phyloP scores from a whole-genome alignment of 2,329 filamentous ascomycete species.

The Penicillium griseofulvum region DNA sequence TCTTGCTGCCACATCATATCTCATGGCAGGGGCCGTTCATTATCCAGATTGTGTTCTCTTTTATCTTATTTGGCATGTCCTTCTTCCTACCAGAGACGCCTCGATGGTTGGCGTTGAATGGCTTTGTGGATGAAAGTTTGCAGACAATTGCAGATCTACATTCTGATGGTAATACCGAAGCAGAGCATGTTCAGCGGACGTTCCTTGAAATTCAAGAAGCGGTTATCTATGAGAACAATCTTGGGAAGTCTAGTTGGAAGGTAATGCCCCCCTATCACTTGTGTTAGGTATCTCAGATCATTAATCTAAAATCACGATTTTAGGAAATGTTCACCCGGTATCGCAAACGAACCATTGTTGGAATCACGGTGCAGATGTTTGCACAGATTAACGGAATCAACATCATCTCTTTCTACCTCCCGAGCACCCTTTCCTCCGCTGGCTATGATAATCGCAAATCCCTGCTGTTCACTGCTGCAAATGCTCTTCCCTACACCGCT shows the following conservation, averaged over 20 bases:
- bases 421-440: slow-evolving; percentile 36
- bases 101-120: slow-evolving; percentile 44
- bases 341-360: slow-evolving; percentile 43
- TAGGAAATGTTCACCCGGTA: slow-evolving; percentile 46
- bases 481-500: slow-evolving; percentile 42
- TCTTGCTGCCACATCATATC: slow-evolving; percentile 32
- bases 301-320: background rate
- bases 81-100: slow-evolving; percentile 42
- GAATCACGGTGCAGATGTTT: slow-evolving; percentile 44
- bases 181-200: slow-evolving; percentile 36
- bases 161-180: slow-evolving; percentile 35
- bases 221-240: slow-evolving; percentile 36
- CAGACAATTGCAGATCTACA: slow-evolving; percentile 45
- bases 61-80: slow-evolving; percentile 36
- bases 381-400: slow-evolving; percentile 45
- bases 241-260: slow-evolving; percentile 35
- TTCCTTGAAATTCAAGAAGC: slow-evolving; percentile 41
- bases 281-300: background rate
- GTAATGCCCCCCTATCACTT: slow-evolving; percentile 18
- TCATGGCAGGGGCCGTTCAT: slow-evolving; percentile 34
- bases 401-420: slow-evolving; percentile 46
- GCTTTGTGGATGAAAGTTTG: slow-evolving; percentile 40
- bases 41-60: slow-evolving; percentile 34
- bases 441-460: slow-evolving; percentile 40
- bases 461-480: slow-evolving; percentile 42